phyloP scores from a whole-genome alignment of 2,329 filamentous ascomycete genomes.

The Neodidymelliopsis sp. region DNA sequence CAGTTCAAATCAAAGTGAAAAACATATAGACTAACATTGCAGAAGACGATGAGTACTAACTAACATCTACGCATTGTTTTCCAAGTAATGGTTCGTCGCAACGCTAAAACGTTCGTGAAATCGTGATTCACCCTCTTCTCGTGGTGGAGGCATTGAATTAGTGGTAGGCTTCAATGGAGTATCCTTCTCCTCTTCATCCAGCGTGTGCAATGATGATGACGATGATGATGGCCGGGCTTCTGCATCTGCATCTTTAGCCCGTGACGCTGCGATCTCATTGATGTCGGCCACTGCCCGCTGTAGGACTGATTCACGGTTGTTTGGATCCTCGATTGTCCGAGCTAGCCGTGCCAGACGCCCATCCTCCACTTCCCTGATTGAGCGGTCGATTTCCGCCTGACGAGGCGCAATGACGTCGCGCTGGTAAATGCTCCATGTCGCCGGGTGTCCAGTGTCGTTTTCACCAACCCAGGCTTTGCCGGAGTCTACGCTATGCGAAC shows the following conservation, averaged over 20 bases:
- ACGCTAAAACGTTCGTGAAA: constrained; percentile 3
- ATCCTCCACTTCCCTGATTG: not conserved
- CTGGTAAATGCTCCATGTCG: not conserved
- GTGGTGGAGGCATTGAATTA: not conserved
- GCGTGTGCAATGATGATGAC: too few relatives aligned
- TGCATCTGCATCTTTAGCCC: too few relatives aligned
- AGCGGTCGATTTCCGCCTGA: not conserved
- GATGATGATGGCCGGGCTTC: too few relatives aligned
- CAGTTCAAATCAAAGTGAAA: too few relatives aligned
- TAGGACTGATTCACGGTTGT: not conserved
- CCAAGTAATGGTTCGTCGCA: not conserved
- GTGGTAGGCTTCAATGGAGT: too few relatives aligned
- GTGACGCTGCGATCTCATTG: not conserved
- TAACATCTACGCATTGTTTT: not conserved
- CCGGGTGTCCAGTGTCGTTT: not conserved
- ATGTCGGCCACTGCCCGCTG: not conserved
- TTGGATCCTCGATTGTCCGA: not conserved
- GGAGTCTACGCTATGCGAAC: not conserved
- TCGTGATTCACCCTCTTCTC: not conserved
- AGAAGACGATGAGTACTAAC: too few relatives aligned
- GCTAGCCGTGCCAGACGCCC: not conserved
- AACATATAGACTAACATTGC: too few relatives aligned
- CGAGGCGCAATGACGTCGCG: not conserved
- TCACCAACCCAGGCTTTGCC: not conserved
- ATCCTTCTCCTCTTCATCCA: not conserved